Conservation (phyloP, 805 yeast genomes). For the Kluyveromyces dobzhanskii region DNA sequence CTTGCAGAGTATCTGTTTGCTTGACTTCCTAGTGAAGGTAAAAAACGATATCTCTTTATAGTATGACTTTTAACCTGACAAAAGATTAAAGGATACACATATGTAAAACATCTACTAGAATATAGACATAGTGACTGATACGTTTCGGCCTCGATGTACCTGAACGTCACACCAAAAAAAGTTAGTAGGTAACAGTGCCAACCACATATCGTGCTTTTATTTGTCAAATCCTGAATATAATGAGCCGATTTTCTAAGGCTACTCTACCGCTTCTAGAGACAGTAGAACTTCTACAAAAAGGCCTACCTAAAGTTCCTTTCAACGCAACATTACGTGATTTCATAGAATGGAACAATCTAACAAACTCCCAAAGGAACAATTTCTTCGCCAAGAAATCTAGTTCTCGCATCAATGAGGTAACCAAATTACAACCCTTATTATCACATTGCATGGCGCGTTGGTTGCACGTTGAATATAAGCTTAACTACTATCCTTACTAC, state of each 20-base stretch:
- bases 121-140: too few relatives aligned
- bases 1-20: too few relatives aligned
- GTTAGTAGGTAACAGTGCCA: too few relatives aligned
- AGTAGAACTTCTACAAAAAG: conserved; percentile 4
- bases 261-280: conserved; percentile 8
- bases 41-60: too few relatives aligned
- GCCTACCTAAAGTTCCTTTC: conserved; percentile 4
- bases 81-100: too few relatives aligned
- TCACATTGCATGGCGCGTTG: conserved; percentile 54
- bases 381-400: conserved; percentile 5
- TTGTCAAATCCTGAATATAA: too few relatives aligned
- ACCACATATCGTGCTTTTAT: too few relatives aligned
- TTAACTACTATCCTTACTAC: conserved; percentile 57
- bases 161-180: too few relatives aligned
- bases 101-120: too few relatives aligned
- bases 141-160: too few relatives aligned
- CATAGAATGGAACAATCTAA: conserved; percentile 6
- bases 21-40: too few relatives aligned
- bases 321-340: conserved; percentile 6
- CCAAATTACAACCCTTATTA: conserved; percentile 10
- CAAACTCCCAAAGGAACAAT: not conserved
- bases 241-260: not conserved
- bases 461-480: conserved; percentile 59
- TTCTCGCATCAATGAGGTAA: not conserved
- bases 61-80: too few relatives aligned